Conservation (phyloP, 768 basidiomycete genomes). For the Lentinula sp. region DNA sequence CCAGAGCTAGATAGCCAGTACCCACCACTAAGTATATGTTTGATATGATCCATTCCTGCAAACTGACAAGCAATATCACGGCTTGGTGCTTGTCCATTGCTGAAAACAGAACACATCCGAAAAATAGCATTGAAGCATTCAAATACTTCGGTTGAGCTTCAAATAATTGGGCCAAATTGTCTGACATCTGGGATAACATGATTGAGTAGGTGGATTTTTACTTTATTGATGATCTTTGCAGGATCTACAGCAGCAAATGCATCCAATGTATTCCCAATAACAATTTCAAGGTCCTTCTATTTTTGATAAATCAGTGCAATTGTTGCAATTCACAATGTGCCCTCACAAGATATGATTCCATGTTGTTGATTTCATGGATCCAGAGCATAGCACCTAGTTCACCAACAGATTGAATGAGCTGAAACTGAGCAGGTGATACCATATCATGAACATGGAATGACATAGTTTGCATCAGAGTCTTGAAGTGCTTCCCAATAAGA, state of each 20-base stretch:
- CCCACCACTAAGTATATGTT: slow-evolving; percentile 26
- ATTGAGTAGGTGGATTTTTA: slow-evolving; percentile 26
- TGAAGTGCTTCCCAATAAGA: slow-evolving; percentile 36
- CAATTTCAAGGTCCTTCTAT: slow-evolving; percentile 13
- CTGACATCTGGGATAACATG: slow-evolving; percentile 22
- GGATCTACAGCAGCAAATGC: slow-evolving; percentile 19
- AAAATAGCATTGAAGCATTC: slow-evolving; percentile 36
- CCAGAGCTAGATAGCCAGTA: slow-evolving; percentile 14
- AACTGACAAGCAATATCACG: too few species aligned
- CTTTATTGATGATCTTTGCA: slow-evolving; percentile 17
- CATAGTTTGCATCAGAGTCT: slow-evolving; percentile 32
- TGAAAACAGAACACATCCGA: slow-evolving; percentile 23
- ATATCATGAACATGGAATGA: slow-evolving; percentile 26
- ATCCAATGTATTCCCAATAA: slow-evolving; percentile 15
- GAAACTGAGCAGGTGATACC: slow-evolving; percentile 16
- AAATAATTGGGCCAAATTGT: slow-evolving; percentile 26
- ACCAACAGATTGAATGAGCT: slow-evolving; percentile 25
- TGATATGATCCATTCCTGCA: slow-evolving; percentile 21
- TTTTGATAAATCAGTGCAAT: too few species aligned
- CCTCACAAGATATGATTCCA: slow-evolving; percentile 28
- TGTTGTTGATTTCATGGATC: slow-evolving; percentile 32
- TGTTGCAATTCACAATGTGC: too few species aligned
- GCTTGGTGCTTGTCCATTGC: slow-evolving; percentile 30
- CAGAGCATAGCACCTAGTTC: slow-evolving; percentile 32
- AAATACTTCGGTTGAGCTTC: slow-evolving; percentile 29